Evolutionary conservation across 257 asterid species (phyloP), one percentile per base, ranked within the genome.

Genomic region (Rhazya stricta): DNA sequence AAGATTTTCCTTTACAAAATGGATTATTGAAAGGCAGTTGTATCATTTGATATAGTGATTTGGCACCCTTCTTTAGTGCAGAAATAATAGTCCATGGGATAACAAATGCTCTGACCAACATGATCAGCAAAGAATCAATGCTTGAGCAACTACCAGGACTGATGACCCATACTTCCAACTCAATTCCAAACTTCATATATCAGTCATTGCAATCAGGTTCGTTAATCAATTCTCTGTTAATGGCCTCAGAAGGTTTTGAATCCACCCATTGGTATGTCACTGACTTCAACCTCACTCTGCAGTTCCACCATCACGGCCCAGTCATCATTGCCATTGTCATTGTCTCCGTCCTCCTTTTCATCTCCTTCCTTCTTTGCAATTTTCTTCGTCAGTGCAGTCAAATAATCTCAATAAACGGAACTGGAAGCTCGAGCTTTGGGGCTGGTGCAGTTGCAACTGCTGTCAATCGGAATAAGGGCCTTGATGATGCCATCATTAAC

Each of bases 401-500:
- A 8, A n/a, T 68, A 4, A 9, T 16, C 1, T 48, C 61, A 19
- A 25, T 16, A 36, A 23, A 32, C 6, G 18, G 45, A 34, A 48
- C 29, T 1, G 23, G 43, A 11, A 25, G 69, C 13, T 16, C 18
- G 1, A 27, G 32, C 2, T 27, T 19, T 45, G 70, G 56, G 36
- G 34, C 27, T 6, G 66, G n/a, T 8, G 9, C 51, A 5, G 66
- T 36, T 69, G 58, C 21, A 3, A 25, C 69, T 42, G 71, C 36
- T 0, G 73, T n/a, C 19, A 45, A 0, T 9, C 10, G 5, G 62
- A 70, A 32, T 36, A 30, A 63, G 21, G 80, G 80, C 9, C 80
- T 80, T 6, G 83, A 76, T 36, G 78, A 67, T 12, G 75, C 67
- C 25, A 42, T 69, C 27, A 81, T 81, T 13, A 68, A 54, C 8